Conservation (phyloP, 495 filamentous ascomycete species). For the Mytilinidion resinicola region DNA sequence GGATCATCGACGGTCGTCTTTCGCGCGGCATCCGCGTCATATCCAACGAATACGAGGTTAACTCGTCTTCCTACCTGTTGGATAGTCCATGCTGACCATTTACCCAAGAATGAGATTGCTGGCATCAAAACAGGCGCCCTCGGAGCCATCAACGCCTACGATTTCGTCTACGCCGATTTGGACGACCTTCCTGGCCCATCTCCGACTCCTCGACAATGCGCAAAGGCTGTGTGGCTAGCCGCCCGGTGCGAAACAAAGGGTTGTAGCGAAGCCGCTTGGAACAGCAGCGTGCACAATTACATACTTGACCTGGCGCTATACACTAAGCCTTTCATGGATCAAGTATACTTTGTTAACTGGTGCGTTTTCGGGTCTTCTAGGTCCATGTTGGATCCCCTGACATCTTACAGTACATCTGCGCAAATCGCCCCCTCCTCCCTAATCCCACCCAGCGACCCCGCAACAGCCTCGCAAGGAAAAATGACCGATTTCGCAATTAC, state of each 20-base stretch:
- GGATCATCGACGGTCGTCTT: too few relatives aligned
- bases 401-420: neutral
- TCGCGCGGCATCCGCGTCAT: too few relatives aligned
- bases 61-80: too few relatives aligned
- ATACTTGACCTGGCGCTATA: neutral
- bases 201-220: too few relatives aligned
- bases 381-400: neutral
- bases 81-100: too few relatives aligned
- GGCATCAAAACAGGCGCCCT: too few relatives aligned
- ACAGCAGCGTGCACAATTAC: neutral
- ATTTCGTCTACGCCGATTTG: too few relatives aligned
- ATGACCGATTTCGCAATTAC: conserved; percentile 1
- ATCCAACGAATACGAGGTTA: too few relatives aligned
- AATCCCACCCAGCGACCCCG: neutral
- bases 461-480: neutral
- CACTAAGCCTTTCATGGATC: neutral
- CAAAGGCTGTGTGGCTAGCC: neutral
- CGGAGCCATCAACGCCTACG: too few relatives aligned
- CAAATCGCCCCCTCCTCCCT: neutral
- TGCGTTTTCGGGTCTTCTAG: neutral
- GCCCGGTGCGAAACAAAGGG: neutral
- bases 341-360: neutral
- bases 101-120: too few relatives aligned
- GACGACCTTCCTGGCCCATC: too few relatives aligned
- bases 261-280: neutral